Evolutionary conservation across 1,284 basidiomycete genomes (phyloP).

Genomic region (Tilletiopsis washingtonensis): DNA sequence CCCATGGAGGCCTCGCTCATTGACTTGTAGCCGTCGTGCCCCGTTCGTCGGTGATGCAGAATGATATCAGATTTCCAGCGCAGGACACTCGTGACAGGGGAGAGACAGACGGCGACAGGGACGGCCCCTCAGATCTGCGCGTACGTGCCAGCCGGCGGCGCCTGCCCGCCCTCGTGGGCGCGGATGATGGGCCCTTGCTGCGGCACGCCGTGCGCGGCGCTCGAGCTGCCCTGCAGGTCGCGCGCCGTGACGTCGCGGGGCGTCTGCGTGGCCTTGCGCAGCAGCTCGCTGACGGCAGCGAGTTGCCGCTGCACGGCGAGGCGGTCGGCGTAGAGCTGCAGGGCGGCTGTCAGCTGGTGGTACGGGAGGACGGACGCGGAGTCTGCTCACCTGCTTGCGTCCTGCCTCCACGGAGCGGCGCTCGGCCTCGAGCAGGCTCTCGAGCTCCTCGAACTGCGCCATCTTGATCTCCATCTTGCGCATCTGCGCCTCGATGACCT

Average conservation of each 20-base stretch:
- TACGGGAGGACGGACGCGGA: no score
- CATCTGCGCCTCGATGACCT: slow-evolving; percentile 81
- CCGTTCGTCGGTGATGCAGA: no score
- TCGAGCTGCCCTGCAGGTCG: slow-evolving; percentile 23
- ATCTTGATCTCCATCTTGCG: slow-evolving; percentile 68
- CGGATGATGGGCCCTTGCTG: slow-evolving; percentile 42
- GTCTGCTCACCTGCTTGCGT: no score
- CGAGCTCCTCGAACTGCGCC: slow-evolving; percentile 43
- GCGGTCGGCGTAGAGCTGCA: slow-evolving; percentile 39
- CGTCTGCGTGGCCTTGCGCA: slow-evolving; percentile 31
- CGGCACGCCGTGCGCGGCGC: slow-evolving; percentile 29
- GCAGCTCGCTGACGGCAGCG: slow-evolving; percentile 36
- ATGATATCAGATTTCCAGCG: no score
- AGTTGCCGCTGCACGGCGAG: slow-evolving; percentile 41
- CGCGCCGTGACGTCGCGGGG: slow-evolving; percentile 23
- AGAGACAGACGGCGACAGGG: no score
- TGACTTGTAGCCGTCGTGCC: no score
- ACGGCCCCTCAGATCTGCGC: slow-evolving; percentile 17
- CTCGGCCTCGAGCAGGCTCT: slow-evolving; percentile 40
- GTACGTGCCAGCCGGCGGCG: slow-evolving; percentile 12
- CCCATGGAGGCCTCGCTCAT: no score
- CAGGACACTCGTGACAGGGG: no score
- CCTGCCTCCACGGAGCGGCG: slow-evolving; percentile 34
- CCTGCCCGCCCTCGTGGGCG: slow-evolving; percentile 9
- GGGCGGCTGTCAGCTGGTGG: no score